Conservation (phyloP, 371 early-diverging fungal species). For the Syncephalastrum monosporum region DNA sequence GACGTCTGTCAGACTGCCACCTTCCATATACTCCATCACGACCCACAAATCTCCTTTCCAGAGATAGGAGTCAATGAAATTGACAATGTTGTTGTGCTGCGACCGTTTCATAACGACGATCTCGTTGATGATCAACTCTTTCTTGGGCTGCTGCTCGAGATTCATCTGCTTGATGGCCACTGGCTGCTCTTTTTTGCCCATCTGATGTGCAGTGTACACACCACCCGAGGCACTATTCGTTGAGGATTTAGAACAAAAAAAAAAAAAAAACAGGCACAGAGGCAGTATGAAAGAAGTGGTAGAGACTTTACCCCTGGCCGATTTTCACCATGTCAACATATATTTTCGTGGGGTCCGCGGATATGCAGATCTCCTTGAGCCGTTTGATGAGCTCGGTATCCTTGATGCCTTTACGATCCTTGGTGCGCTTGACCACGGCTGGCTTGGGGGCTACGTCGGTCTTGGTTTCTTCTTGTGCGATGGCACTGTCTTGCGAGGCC, state of each 20-base stretch:
- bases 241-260: no score
- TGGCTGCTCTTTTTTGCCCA: slow-evolving; percentile 52
- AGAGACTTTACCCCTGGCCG: slow-evolving; percentile 18
- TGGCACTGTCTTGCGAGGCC: no score
- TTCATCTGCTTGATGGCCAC: slow-evolving; percentile 98
- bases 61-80: slow-evolving; percentile 92
- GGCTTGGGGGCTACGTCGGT: background rate
- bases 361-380: slow-evolving; percentile 84
- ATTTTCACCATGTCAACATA: slow-evolving; percentile 23
- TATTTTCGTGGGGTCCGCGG: slow-evolving; percentile 72
- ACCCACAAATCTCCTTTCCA: slow-evolving; percentile 90
- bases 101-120: slow-evolving; percentile 92
- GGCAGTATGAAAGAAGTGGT: background rate
- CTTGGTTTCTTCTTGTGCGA: background rate
- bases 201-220: slow-evolving; percentile 83
- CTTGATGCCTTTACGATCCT: slow-evolving; percentile 16
- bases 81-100: slow-evolving; percentile 93
- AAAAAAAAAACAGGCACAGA: background rate
- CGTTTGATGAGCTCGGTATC: slow-evolving; percentile 79
- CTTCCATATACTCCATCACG: slow-evolving; percentile 98
- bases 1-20: slow-evolving; percentile 91
- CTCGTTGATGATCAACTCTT: slow-evolving; percentile 96
- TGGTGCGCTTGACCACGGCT: slow-evolving; percentile 1
- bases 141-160: slow-evolving; percentile 92
- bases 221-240: slow-evolving; percentile 85